Evolutionary conservation across 331 rosid species (phyloP).

Genomic region (Ulmus americana): DNA sequence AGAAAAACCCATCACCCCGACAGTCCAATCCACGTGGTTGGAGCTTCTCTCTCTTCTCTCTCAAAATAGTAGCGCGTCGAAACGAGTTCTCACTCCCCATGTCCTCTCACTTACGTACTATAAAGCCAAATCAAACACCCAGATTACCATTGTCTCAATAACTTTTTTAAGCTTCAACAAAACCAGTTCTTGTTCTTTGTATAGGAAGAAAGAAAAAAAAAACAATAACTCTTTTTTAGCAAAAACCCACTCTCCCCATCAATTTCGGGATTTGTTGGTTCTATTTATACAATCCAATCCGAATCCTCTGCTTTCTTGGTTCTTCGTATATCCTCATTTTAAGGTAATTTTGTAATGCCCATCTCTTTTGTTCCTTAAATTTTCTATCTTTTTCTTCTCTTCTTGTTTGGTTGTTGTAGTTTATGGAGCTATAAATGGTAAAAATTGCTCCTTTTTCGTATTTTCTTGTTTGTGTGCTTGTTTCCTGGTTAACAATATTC

Average conservation of each 20-base stretch:
- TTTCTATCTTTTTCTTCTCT: constrained; percentile 7
- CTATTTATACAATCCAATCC: constrained; percentile 14
- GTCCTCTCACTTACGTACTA: background rate
- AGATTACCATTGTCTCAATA: background rate
- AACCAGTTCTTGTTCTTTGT: constrained; percentile 4
- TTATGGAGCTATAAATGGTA: constrained; percentile 10
- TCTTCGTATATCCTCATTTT: constrained; percentile 28
- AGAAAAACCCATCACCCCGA: background rate
- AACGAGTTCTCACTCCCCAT: constrained; percentile 2
- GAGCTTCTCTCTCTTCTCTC: background rate
- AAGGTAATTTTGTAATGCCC: constrained; percentile 32
- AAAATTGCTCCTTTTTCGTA: constrained; percentile 3
- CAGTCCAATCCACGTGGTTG: constrained; percentile 23
- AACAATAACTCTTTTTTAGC: background rate
- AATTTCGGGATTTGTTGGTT: constrained; percentile 10
- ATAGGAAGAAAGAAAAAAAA: constrained; percentile 1
- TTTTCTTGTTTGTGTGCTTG: background rate
- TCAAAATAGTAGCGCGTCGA: constrained; percentile 5
- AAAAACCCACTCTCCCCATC: constrained; percentile 19
- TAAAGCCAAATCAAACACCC: background rate
- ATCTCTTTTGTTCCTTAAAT: background rate
- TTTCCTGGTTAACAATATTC: constrained; percentile 16
- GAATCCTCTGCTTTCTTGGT: constrained; percentile 18
- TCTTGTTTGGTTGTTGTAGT: background rate
- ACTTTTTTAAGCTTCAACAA: background rate